These are phyloP conservation scores for Hygrophoropsis aurantiaca DNA, from an alignment of 768 basidiomycete genomes.

Conservation along the genomic window DNA sequence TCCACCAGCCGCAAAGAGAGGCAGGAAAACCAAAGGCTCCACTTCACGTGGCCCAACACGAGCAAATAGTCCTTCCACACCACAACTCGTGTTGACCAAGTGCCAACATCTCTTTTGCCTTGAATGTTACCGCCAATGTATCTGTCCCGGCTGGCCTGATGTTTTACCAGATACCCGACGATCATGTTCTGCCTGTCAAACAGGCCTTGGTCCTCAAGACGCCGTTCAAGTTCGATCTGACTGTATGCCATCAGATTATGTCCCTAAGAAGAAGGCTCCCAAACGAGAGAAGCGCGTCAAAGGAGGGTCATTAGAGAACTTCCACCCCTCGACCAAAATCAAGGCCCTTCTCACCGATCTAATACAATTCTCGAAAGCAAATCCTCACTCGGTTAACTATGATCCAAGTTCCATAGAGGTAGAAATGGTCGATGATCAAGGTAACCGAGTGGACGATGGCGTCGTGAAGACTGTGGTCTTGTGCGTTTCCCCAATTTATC, in stretches of 20 bases:
- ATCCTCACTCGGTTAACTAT: slow-evolving; percentile 87
- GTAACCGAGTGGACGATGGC: slow-evolving; percentile 67
- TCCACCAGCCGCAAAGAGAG: slow-evolving; percentile 48
- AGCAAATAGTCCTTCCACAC: slow-evolving; percentile 65
- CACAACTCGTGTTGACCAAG: slow-evolving; percentile 76
- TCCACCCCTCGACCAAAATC: slow-evolving; percentile 86
- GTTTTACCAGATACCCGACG: slow-evolving; percentile 54
- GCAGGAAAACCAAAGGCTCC: slow-evolving; percentile 52
- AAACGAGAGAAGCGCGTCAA: slow-evolving; percentile 70
- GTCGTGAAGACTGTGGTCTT: slow-evolving; percentile 92
- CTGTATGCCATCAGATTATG: slow-evolving; percentile 36
- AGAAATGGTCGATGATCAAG: slow-evolving; percentile 74
- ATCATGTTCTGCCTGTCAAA: slow-evolving; percentile 78
- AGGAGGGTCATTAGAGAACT: slow-evolving; percentile 51
- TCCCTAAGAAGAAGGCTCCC: slow-evolving; percentile 58
- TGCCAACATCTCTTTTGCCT: slow-evolving; percentile 95
- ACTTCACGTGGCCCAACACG: slow-evolving; percentile 72
- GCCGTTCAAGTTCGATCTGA: slow-evolving; percentile 82
- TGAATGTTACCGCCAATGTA: slow-evolving; percentile 77
- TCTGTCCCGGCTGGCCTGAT: slow-evolving; percentile 81
- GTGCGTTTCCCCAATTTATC: slow-evolving; percentile 49
- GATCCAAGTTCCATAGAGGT: slow-evolving; percentile 72
- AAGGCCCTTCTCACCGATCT: slow-evolving; percentile 80
- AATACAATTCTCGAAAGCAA: slow-evolving; percentile 74
- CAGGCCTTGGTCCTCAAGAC: slow-evolving; percentile 64